Evolutionary conservation across 208 protist species (phyloP).

Genomic region (Herpetomonas tarakana): DNA sequence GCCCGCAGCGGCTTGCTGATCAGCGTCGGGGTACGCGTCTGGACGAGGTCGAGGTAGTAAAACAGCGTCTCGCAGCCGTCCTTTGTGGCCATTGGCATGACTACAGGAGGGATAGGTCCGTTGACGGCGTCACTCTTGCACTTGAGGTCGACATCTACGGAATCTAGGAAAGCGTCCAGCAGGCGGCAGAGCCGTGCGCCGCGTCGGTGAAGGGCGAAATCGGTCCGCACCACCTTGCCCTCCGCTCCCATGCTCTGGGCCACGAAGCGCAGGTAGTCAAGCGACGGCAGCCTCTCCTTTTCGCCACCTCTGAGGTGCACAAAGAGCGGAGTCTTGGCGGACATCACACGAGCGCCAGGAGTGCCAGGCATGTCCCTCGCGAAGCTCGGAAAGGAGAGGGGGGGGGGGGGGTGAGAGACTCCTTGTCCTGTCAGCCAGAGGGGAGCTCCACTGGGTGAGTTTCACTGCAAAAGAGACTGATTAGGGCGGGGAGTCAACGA

Average conservation of each 20-base stretch:
- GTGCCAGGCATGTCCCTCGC: no score
- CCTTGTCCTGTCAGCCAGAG: no score
- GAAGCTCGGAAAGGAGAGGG: no score
- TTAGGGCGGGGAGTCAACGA: no score
- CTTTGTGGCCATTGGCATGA: slow-evolving; percentile 60
- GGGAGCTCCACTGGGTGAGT: no score
- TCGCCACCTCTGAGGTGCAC: slow-evolving; percentile 28
- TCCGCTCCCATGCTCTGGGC: slow-evolving; percentile 26
- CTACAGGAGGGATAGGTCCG: slow-evolving; percentile 50
- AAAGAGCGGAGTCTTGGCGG: slow-evolving; percentile 13
- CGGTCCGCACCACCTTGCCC: slow-evolving; percentile 23
- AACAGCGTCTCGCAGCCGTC: slow-evolving; percentile 73
- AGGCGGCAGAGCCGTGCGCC: slow-evolving; percentile 75
- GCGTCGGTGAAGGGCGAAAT: slow-evolving; percentile 76
- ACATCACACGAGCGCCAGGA: background rate
- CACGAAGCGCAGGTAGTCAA: slow-evolving; percentile 70
- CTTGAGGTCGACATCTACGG: slow-evolving; percentile 43
- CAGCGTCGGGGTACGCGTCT: slow-evolving; percentile 67
- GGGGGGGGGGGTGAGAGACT: no score
- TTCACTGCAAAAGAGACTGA: no score
- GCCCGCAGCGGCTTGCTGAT: slow-evolving; percentile 78
- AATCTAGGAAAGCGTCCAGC: slow-evolving; percentile 70
- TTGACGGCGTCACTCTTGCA: slow-evolving; percentile 23
- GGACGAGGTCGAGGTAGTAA: slow-evolving; percentile 65
- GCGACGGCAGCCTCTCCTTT: slow-evolving; percentile 35